These are phyloP conservation scores for Boletus reticuloceps DNA, from an alignment of 768 basidiomycete genomes.

Conservation along the genomic window DNA sequence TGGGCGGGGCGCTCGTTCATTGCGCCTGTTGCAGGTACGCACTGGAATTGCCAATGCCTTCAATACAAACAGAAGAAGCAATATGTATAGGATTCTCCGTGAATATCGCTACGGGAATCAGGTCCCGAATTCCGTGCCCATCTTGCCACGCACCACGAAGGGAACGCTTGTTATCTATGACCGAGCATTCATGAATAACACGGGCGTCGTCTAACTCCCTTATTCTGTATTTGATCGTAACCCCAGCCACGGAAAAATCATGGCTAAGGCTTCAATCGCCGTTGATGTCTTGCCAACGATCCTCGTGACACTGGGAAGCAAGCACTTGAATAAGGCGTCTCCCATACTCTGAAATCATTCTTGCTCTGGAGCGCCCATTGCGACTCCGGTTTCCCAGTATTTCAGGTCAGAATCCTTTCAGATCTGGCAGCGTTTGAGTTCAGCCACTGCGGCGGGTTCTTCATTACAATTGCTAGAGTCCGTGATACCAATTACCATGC, in stretches of 20 bases:
- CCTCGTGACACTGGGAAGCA: constrained; percentile 8
- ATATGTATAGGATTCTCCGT: background rate
- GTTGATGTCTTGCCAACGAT: constrained; percentile 1
- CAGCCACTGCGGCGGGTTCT: too few relatives aligned
- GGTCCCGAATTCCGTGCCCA: background rate
- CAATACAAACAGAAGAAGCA: background rate
- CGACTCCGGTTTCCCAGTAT: background rate
- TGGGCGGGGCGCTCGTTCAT: background rate
- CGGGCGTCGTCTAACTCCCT: too few relatives aligned
- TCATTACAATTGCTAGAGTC: background rate
- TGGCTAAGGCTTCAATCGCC: background rate
- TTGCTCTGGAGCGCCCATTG: background rate
- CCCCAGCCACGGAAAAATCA: background rate
- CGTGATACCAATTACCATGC: background rate
- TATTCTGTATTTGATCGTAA: background rate
- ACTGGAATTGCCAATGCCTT: background rate
- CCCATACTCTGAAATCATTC: background rate
- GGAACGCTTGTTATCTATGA: background rate
- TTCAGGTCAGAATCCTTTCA: background rate
- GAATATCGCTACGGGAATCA: background rate
- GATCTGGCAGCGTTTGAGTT: background rate
- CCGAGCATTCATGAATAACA: too few relatives aligned
- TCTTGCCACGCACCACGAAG: background rate
- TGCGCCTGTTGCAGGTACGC: background rate
- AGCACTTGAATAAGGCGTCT: background rate